A percentile compares a stretch with the other conserved stretches of the same genome.
phyloP scores from a whole-genome alignment of 257 asterid species.

The Buddleja alternifolia region DNA sequence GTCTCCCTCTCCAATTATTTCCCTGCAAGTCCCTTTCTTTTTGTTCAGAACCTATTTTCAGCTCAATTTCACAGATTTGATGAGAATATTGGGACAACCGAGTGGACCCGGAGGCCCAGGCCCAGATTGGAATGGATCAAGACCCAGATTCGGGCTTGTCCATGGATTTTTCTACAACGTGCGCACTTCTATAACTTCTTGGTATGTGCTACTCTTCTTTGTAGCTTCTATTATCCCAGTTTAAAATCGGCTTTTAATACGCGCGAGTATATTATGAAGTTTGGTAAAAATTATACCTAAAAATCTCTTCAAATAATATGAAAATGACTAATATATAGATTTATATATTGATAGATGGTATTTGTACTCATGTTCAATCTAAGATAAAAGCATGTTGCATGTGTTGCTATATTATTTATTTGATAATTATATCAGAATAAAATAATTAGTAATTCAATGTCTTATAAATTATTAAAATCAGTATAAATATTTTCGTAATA shows the following conservation, averaged over 20 bases:
- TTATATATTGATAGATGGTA: too few species aligned
- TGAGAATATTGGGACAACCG: slow-evolving; percentile 17
- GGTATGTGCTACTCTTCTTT: slow-evolving; percentile 26
- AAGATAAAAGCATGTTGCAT: too few species aligned
- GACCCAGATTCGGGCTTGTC: slow-evolving; percentile 24
- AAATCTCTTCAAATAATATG: too few species aligned
- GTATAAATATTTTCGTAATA: too few species aligned
- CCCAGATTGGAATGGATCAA: slow-evolving; percentile 32
- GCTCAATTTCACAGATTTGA: not conserved
- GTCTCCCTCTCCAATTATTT: not conserved
- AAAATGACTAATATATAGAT: too few species aligned
- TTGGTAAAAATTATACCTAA: too few species aligned
- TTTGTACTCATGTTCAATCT: too few species aligned
- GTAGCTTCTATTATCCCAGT: not conserved
- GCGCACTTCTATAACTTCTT: slow-evolving; percentile 45
- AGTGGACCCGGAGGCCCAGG: slow-evolving; percentile 35
- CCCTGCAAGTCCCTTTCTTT: not conserved
- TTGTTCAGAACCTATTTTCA: not conserved
- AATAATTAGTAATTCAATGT: too few species aligned
- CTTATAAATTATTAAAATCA: too few species aligned
- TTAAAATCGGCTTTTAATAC: not conserved
- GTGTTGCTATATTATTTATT: too few species aligned
- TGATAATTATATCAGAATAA: too few species aligned
- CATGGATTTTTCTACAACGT: slow-evolving; percentile 38
- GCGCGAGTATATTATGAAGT: too few species aligned